Base-by-base conservation (phyloP, 345 rosid species). In the Rhodamnia rubescens region DNA sequence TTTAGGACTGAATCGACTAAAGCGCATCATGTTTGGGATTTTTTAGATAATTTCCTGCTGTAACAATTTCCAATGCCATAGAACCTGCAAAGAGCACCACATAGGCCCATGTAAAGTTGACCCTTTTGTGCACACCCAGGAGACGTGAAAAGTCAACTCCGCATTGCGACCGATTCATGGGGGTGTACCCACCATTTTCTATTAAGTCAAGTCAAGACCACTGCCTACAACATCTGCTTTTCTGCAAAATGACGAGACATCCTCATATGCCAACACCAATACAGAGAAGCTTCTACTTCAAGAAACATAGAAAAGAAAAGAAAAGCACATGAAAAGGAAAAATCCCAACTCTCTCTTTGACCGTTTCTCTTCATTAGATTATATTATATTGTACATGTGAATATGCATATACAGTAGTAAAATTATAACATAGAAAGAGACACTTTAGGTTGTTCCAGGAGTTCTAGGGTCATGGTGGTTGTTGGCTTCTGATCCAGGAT, bases 401-500 rank as follows among this genome's bases (percentile, higher is more conserved):
- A 81, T 51, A 81, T 27, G 50, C 83, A 54, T 15, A 83, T 55
- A 27, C 26, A 51, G 40, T 18, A 32, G 78, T 51, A 49, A n/a
- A n/a, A n/a, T n/a, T 11, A 13, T 81, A n/a, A 24, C 51, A 50
- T n/a, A 11, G 53, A n/a, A 16, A 32, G 55, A 27, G 32, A 26
- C 83, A 53, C 20, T n/a, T 57, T n/a, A 83, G 74, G 21, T 40
- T 84, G 42, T 84, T n/a, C 53, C 78, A 1, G 78, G 54, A 84
- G 85, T 26, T 58, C 12, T 82, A n/a, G 53, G 56, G 53, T 81
- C 83, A n/a, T 81, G 83, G 83, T 90, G 90, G 87, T 92, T 89
- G 89, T 94, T 94, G 64, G 97, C 94, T 84, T 94, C 97, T 47
- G 96, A 89, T 82, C 95, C 97, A 53, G 97, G 95, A 88, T 94